Base-by-base conservation (phyloP, 441 rosid species). In the Manihot esculenta region DNA sequence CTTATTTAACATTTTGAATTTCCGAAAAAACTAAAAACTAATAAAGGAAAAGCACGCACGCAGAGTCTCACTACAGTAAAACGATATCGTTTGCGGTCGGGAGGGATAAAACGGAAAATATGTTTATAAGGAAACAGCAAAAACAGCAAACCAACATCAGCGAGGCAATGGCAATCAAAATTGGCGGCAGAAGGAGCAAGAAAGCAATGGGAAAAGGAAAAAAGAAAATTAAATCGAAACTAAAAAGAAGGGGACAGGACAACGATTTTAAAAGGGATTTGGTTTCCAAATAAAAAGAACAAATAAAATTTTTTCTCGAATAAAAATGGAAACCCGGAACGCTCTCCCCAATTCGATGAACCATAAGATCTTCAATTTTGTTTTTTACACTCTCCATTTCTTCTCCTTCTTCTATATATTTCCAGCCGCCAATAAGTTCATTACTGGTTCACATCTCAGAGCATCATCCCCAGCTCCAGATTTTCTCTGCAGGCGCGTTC, bases 241-340 rank as follows among this genome's bases (percentile, higher is more conserved):
- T 54, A 50, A 53, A 66, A 66, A 35, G 49, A 35, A 49, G 20
- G 30, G 48, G 42, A 11, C 30, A 38, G 23, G 59, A 10, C 10
- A 35, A 2, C 3, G 15, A 68, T 55, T 68, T 68, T 17, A n/a
- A 24, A 42, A 57, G 27, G 1, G 72, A 69, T 69, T 49, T 69
- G 17, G 26, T 58, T 69, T 69, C 64, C 56, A 42, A 57, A 26
- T 42, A 41, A 56, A 56, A 41, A 23, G 15, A 24, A 55, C 13
- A 54, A 53, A 35, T 21, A 51, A 68, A 6, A 21, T 17, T 56
- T 17, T 26, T 15, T 23, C 11, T n/a, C n/a, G n/a, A 56, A 42
- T 68, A 15, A 42, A 68, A 56, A 68, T 68, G 72, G 63, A 9
- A 68, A 68, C 24, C 63, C 72, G 56, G 38, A 56, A 11, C 0